These are phyloP conservation scores for Fusarium denticulatum DNA, from an alignment of 2,329 filamentous ascomycete genomes.

Conservation along the genomic window DNA sequence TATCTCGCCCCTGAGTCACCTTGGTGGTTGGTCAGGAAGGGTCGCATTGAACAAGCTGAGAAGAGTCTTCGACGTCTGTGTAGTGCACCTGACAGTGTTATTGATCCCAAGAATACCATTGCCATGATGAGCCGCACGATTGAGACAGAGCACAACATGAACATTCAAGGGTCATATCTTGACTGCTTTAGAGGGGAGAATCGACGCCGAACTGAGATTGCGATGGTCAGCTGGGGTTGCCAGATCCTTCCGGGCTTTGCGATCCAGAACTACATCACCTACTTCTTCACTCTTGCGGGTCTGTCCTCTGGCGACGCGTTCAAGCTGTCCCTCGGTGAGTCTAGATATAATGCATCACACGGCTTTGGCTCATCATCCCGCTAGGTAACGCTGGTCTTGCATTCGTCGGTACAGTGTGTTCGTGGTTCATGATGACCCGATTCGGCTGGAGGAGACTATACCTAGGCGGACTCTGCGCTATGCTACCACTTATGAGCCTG, in stretches of 20 bases:
- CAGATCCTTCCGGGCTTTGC: background rate
- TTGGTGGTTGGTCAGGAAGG: no score
- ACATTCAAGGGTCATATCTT: no score
- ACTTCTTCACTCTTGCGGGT: background rate
- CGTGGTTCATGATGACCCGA: background rate
- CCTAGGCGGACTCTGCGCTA: background rate
- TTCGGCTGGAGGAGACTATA: background rate
- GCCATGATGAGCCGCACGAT: no score
- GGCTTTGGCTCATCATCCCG: background rate
- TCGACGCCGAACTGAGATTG: no score
- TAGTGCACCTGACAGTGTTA: no score
- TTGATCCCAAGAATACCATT: no score
- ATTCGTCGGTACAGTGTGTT: background rate
- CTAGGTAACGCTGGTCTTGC: background rate
- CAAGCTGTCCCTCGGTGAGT: background rate
- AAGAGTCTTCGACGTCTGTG: no score
- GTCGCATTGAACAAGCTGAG: no score
- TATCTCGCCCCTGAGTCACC: no score
- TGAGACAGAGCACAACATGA: no score
- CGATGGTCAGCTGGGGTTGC: background rate
- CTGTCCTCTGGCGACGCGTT: background rate
- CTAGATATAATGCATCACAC: background rate
- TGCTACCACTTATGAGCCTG: background rate
- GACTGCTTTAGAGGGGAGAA: no score
- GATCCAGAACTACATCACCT: background rate